These are phyloP conservation scores for Dothideomycetes sp. DNA, from an alignment of 2,329 filamentous ascomycete species.

Conservation along the genomic window DNA sequence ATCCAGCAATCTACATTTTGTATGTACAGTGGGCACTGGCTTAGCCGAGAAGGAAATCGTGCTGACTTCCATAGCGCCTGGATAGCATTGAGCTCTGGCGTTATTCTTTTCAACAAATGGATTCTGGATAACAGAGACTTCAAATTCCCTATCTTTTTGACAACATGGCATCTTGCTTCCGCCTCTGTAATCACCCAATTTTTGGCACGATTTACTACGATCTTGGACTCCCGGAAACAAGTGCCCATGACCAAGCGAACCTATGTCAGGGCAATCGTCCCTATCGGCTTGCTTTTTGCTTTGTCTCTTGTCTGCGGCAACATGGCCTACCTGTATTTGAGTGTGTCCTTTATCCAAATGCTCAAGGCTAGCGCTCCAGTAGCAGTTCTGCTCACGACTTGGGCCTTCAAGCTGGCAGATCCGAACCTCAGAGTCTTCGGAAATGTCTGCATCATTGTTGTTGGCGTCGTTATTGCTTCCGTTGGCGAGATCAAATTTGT, in stretches of 20 bases:
- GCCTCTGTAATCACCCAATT: constrained; percentile 16
- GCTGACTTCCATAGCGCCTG: constrained; percentile 42
- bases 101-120: constrained; percentile 89
- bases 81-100: constrained; percentile 71
- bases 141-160: constrained; percentile 22
- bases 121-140: constrained; percentile 67
- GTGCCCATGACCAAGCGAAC: constrained; percentile 16
- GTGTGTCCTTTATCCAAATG: constrained; percentile 18
- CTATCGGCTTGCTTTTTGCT: constrained; percentile 15
- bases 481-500: constrained; percentile 14
- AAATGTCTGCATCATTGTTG: constrained; percentile 14
- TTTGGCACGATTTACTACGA: constrained; percentile 13
- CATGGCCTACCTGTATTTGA: constrained; percentile 15
- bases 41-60: background rate
- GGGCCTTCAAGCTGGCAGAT: constrained; percentile 11
- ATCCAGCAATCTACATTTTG: constrained; percentile 77
- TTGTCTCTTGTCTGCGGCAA: constrained; percentile 16
- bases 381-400: constrained; percentile 13
- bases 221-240: constrained; percentile 14
- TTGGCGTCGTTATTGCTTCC: constrained; percentile 14
- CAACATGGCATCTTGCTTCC: constrained; percentile 17
- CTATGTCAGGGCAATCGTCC: constrained; percentile 16
- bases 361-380: constrained; percentile 16
- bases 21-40: constrained; percentile 24
- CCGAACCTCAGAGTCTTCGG: constrained; percentile 11